phyloP scores from a whole-genome alignment of 2,329 filamentous ascomycete species.

The Aspergillus terreus region DNA sequence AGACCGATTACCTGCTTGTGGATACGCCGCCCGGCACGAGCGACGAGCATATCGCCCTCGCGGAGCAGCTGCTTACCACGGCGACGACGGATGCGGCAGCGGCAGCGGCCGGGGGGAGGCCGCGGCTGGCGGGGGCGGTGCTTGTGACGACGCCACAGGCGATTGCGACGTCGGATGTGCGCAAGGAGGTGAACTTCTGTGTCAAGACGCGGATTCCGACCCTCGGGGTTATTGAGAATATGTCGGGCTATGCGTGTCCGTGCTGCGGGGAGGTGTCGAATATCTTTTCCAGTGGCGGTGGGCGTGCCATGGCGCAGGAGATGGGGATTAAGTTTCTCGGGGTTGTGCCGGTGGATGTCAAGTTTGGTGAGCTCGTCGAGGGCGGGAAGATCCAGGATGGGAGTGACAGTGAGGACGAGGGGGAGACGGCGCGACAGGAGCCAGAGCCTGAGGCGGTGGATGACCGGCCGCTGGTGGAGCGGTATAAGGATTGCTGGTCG shows the following conservation, averaged over 20 bases:
- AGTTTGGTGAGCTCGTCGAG: slow-evolving; percentile 84
- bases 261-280: slow-evolving; percentile 80
- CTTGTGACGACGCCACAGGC: slow-evolving; percentile 96
- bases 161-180: slow-evolving; percentile 86
- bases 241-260: slow-evolving; percentile 59
- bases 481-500: slow-evolving; percentile 43
- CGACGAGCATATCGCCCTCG: slow-evolving; percentile 94
- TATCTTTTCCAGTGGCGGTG: slow-evolving; percentile 88
- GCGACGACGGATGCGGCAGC: slow-evolving; percentile 25
- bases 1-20: slow-evolving; percentile 86
- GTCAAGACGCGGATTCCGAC: slow-evolving; percentile 74
- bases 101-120: slow-evolving; percentile 26
- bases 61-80: slow-evolving; percentile 69
- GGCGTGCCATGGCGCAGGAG: slow-evolving; percentile 81
- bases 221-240: slow-evolving; percentile 92
- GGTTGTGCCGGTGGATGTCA: slow-evolving; percentile 84
- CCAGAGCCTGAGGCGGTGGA: slow-evolving; percentile 16
- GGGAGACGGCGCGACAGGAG: slow-evolving; percentile 12
- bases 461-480: slow-evolving; percentile 38
- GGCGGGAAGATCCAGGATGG: slow-evolving; percentile 35
- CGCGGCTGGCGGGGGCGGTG: slow-evolving; percentile 79
- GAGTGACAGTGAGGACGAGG: slow-evolving; percentile 23
- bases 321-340: slow-evolving; percentile 82
- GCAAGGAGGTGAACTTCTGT: slow-evolving; percentile 93
- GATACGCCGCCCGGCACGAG: slow-evolving; percentile 95